phyloP scores from a whole-genome alignment of 129 eudicot genomes.

The Flaveria brownii region DNA sequence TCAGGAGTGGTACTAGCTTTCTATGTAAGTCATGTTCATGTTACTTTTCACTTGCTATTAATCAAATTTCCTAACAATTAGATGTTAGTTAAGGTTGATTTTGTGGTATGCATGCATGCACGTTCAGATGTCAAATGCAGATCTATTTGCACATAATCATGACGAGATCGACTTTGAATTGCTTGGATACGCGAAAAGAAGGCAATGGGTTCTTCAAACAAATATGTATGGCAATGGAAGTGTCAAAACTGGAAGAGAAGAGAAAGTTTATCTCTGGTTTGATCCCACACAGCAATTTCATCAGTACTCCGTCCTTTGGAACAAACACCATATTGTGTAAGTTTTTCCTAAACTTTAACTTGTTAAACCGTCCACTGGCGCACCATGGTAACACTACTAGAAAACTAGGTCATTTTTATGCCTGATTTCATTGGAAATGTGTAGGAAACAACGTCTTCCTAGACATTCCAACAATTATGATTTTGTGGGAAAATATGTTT shows the following conservation, averaged over 20 bases:
- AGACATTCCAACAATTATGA: too few relatives aligned
- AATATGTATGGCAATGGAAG: conserved; percentile 94
- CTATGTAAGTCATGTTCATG: conserved; percentile 54
- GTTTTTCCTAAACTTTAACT: conserved; percentile 22
- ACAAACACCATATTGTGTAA: conserved; percentile 86
- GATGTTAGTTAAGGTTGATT: conserved; percentile 1
- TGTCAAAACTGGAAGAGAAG: conserved; percentile 86
- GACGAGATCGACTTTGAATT: conserved; percentile 91
- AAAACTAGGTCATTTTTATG: too few relatives aligned
- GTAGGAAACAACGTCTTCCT: too few relatives aligned
- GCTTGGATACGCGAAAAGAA: conserved; percentile 78
- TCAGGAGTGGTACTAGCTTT: conserved; percentile 92
- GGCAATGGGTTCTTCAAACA: conserved; percentile 91
- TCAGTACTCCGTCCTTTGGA: conserved; percentile 89
- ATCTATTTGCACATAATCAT: conserved; percentile 70
- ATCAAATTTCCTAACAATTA: not conserved
- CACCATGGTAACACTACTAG: not conserved
- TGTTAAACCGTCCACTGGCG: not conserved
- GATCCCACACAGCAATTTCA: conserved; percentile 78
- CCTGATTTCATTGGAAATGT: too few relatives aligned
- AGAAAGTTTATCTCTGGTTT: conserved; percentile 91
- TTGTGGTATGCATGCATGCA: conserved; percentile 27
- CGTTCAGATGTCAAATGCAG: conserved; percentile 77
- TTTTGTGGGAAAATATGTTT: too few relatives aligned
- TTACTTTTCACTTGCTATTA: not conserved